Conservation (phyloP, 148 eudicot genomes). For the Rhododendron molle region DNA sequence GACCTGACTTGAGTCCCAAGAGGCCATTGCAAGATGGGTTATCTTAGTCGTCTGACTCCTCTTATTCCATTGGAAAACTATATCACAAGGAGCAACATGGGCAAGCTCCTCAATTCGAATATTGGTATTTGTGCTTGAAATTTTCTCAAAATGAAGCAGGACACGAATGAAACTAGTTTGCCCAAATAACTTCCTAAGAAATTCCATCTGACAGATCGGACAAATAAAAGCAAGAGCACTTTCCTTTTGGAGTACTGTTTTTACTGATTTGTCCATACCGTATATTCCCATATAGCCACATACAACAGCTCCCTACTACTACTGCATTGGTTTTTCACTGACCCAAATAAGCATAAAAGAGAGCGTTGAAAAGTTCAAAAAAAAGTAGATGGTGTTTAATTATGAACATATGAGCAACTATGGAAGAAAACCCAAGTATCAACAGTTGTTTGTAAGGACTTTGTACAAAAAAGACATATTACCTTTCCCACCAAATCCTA, state of each 20-base stretch:
- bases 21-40: neutral
- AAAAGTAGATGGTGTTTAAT: too few species aligned
- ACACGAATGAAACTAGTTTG: neutral
- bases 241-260: neutral
- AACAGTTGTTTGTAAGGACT: neutral
- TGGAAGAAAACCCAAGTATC: neutral
- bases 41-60: neutral
- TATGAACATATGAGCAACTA: too few species aligned
- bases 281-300: neutral
- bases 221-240: neutral
- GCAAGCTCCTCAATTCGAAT: neutral
- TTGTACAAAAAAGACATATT: neutral
- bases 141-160: neutral
- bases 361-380: neutral
- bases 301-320: neutral
- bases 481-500: neutral
- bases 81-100: neutral
- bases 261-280: neutral
- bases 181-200: neutral
- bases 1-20: neutral
- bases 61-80: neutral
- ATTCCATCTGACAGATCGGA: neutral
- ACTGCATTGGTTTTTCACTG: neutral
- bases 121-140: neutral
- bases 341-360: neutral